These are phyloP conservation scores for Panaeolus cyanescens DNA, from an alignment of 768 basidiomycete species.

Conservation along the genomic window DNA sequence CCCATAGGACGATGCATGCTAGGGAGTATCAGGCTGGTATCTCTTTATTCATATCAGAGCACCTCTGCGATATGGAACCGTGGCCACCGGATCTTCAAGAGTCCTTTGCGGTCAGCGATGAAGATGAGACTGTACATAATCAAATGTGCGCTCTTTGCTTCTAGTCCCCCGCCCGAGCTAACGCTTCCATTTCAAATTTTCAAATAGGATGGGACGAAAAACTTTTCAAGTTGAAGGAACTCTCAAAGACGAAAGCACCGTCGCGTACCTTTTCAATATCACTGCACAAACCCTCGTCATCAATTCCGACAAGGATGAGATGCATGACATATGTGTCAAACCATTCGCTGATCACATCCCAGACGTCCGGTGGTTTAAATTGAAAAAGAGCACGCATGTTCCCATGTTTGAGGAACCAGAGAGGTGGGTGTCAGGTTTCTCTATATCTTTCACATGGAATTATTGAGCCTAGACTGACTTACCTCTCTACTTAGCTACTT, in stretches of 20 bases:
- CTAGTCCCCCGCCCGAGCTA: too few relatives aligned
- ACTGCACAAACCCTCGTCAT: constrained; percentile 38
- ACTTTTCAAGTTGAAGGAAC: constrained; percentile 38
- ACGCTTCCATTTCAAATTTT: too few relatives aligned
- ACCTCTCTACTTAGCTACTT: not conserved
- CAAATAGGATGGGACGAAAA: constrained; percentile 39
- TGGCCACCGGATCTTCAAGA: constrained; percentile 39
- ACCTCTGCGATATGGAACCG: constrained; percentile 46
- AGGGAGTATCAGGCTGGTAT: constrained; percentile 48
- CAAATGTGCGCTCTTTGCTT: constrained; percentile 40
- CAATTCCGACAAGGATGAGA: constrained; percentile 44
- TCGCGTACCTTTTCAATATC: constrained; percentile 45
- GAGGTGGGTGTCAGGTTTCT: constrained; percentile 16
- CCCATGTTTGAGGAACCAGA: constrained; percentile 44
- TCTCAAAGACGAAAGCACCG: constrained; percentile 47
- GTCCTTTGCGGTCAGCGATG: constrained; percentile 33
- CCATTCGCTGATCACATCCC: constrained; percentile 41
- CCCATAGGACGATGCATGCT: constrained; percentile 39
- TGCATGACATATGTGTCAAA: constrained; percentile 34
- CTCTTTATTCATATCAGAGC: constrained; percentile 39
- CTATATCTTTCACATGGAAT: not conserved
- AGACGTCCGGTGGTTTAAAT: constrained; percentile 47
- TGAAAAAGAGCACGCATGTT: constrained; percentile 43
- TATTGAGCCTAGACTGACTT: not conserved
- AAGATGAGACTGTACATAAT: constrained; percentile 48